A percentile compares a stretch with the other conserved stretches of the same genome.
Evolutionary conservation across 2,329 filamentous ascomycete species (phyloP).

Genomic region (Pseudopithomyces maydicus): DNA sequence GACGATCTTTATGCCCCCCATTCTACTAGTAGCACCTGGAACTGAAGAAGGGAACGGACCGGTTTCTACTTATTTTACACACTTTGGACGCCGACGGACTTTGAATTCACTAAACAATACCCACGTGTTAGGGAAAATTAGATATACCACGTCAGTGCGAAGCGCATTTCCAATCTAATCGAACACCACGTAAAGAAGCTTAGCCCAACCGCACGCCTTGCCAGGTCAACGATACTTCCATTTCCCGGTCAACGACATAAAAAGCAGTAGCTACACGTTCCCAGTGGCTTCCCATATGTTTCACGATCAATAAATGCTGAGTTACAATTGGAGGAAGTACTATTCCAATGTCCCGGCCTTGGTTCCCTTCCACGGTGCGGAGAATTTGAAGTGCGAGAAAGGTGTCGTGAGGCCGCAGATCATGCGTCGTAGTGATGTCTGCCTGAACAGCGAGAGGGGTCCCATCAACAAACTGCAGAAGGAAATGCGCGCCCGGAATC

Average conservation of each 20-base stretch:
- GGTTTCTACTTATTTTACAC: no score
- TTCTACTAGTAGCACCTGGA: no score
- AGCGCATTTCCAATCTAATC: no score
- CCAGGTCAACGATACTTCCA: background rate
- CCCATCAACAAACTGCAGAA: background rate
- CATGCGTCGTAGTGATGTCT: background rate
- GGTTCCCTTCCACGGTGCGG: background rate
- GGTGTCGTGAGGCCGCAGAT: background rate
- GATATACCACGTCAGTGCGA: no score
- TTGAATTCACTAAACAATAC: no score
- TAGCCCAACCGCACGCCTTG: conserved; percentile 7
- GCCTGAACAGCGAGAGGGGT: background rate
- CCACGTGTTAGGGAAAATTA: no score
- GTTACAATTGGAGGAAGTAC: background rate
- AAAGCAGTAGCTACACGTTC: conserved; percentile 13
- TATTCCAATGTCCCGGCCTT: background rate
- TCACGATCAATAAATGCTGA: conserved; percentile 10
- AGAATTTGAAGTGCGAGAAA: conserved; percentile 6
- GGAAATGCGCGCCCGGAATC: background rate
- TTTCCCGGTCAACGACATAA: conserved; percentile 3
- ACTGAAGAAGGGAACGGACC: no score
- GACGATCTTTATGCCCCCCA: no score
- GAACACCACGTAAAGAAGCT: background rate
- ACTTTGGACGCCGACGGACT: no score
- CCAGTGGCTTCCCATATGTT: conserved; percentile 9